A percentile compares a stretch with the other conserved stretches of the same genome.
These are phyloP conservation scores for Zasmidium citrigriseum DNA, from an alignment of 2,329 filamentous ascomycete species.

Conservation along the genomic window DNA sequence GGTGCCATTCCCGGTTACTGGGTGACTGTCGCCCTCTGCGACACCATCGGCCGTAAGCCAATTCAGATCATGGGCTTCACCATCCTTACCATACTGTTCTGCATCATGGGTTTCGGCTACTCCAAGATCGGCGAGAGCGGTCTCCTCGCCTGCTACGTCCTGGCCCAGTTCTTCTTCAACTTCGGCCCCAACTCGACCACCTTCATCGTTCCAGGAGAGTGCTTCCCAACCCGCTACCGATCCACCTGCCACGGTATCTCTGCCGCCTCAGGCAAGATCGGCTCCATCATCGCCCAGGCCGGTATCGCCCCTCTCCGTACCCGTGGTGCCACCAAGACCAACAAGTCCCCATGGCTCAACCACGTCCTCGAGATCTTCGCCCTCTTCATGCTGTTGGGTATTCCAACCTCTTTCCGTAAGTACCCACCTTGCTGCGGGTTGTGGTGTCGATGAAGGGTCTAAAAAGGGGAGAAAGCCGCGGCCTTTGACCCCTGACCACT, in stretches of 20 bases:
- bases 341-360: slow-evolving; percentile 66
- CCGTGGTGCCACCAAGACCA: slow-evolving; percentile 55
- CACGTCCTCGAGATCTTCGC: slow-evolving; percentile 77
- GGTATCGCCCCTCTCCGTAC: slow-evolving; percentile 53
- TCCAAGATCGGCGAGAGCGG: slow-evolving; percentile 44
- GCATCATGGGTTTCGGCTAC: slow-evolving; percentile 52
- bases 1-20: slow-evolving; percentile 82
- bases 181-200: slow-evolving; percentile 55
- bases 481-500: too few relatives aligned
- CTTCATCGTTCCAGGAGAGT: slow-evolving; percentile 55
- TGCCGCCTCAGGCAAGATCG: slow-evolving; percentile 51
- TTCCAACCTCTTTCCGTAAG: slow-evolving; percentile 59
- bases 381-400: slow-evolving; percentile 75
- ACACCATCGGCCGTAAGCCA: slow-evolving; percentile 74
- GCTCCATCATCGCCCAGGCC: slow-evolving; percentile 52
- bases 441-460: too few relatives aligned
- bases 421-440: too few relatives aligned
- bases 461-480: too few relatives aligned
- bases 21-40: slow-evolving; percentile 73
- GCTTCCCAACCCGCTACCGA: slow-evolving; percentile 53
- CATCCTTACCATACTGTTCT: slow-evolving; percentile 51
- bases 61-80: slow-evolving; percentile 65
- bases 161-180: slow-evolving; percentile 56
- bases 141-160: slow-evolving; percentile 49
- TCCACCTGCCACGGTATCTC: slow-evolving; percentile 52